phyloP scores from a whole-genome alignment of 495 filamentous ascomycete genomes.

The Cenococcum geophilum region DNA sequence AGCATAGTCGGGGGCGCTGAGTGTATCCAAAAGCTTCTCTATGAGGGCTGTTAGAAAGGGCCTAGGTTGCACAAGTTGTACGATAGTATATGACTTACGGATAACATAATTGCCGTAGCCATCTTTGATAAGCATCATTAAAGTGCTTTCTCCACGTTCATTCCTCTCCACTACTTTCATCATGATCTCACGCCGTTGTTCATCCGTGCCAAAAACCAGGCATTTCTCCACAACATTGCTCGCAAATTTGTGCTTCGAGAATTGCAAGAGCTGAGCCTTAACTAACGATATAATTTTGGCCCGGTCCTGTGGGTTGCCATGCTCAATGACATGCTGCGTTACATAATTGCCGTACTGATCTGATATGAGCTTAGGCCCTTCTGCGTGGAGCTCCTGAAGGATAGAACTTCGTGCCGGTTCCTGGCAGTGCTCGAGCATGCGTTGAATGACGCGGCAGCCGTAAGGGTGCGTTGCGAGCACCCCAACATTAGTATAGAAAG shows the following conservation, averaged over 20 bases:
- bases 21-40: constrained; percentile 74
- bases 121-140: constrained; percentile 78
- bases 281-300: constrained; percentile 67
- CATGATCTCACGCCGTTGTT: constrained; percentile 68
- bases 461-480: constrained; percentile 73
- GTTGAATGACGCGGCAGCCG: constrained; percentile 89
- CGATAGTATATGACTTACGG: constrained; percentile 54
- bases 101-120: constrained; percentile 96
- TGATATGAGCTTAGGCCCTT: constrained; percentile 63
- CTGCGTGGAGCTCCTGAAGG: constrained; percentile 71
- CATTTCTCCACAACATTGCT: constrained; percentile 98
- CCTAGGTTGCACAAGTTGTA: background rate
- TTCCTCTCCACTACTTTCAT: constrained; percentile 53
- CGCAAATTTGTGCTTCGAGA: constrained; percentile 93
- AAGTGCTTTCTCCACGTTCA: constrained; percentile 58
- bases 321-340: constrained; percentile 84
- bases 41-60: constrained; percentile 41
- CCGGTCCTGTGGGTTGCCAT: constrained; percentile 71
- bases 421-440: constrained; percentile 82
- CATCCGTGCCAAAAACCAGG: constrained; percentile 63
- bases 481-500: constrained; percentile 75
- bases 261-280: constrained; percentile 58
- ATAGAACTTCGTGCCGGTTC: constrained; percentile 63
- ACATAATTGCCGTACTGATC: constrained; percentile 98
- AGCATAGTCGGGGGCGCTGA: constrained; percentile 59